phyloP scores from a whole-genome alignment of 2,329 filamentous ascomycete genomes.

The Beauveria australis region DNA sequence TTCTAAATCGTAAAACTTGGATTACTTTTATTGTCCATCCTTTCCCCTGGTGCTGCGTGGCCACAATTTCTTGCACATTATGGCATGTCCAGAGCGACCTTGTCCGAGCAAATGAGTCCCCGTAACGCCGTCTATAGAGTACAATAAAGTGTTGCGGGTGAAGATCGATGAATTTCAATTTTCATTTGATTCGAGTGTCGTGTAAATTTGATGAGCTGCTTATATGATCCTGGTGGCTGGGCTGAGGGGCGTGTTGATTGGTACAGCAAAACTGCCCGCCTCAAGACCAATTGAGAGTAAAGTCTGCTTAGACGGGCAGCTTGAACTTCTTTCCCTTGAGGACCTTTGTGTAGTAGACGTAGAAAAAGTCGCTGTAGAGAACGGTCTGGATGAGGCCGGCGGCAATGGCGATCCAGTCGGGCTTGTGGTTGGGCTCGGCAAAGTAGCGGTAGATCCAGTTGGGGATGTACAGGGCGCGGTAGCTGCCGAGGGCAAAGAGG shows the following conservation, averaged over 20 bases:
- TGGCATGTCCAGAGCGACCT: slow-evolving; percentile 3
- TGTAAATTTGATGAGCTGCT: not conserved
- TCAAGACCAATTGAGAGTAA: not conserved
- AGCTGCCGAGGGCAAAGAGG: slow-evolving; percentile 83
- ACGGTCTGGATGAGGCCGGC: slow-evolving; percentile 91
- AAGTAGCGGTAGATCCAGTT: slow-evolving; percentile 96
- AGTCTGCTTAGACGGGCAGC: slow-evolving; percentile 59
- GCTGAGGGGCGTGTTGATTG: not conserved
- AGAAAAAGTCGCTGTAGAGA: slow-evolving; percentile 98
- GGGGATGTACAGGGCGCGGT: slow-evolving; percentile 92
- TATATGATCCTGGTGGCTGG: not conserved
- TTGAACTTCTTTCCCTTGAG: slow-evolving; percentile 85
- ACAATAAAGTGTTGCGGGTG: not conserved
- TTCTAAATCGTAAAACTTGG: slow-evolving; percentile 7
- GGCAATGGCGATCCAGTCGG: slow-evolving; percentile 79
- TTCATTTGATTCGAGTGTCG: slow-evolving; percentile 1
- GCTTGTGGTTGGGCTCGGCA: slow-evolving; percentile 59
- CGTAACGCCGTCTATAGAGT: slow-evolving; percentile 10
- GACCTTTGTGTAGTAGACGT: slow-evolving; percentile 97
- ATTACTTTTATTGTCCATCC: slow-evolving; percentile 1
- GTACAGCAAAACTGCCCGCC: not conserved
- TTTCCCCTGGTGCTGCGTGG: not conserved
- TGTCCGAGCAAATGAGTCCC: slow-evolving; percentile 1
- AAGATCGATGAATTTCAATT: not conserved
- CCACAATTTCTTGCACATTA: not conserved